Evolutionary conservation across 2,329 filamentous ascomycete species (phyloP).

Genomic region (Monosporascus sp.): DNA sequence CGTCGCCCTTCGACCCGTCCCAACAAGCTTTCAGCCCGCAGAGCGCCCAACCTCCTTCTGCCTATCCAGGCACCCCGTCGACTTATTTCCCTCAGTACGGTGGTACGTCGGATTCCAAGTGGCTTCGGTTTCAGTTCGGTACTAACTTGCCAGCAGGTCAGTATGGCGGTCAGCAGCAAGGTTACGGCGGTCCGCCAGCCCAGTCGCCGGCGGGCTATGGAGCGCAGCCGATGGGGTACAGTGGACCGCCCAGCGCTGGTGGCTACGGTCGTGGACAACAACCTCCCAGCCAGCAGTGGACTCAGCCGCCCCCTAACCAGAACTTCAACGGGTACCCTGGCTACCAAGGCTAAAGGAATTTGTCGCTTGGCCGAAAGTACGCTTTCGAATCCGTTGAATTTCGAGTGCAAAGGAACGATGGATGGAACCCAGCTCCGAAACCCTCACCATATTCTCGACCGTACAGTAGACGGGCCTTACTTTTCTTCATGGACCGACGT

Average conservation of each 20-base stretch:
- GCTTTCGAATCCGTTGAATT: slow-evolving; percentile 3
- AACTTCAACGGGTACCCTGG: slow-evolving; percentile 58
- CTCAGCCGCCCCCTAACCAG: slow-evolving; percentile 46
- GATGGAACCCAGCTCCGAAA: not conserved
- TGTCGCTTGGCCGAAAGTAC: slow-evolving; percentile 3
- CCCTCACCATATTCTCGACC: not conserved
- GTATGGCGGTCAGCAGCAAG: slow-evolving; percentile 62
- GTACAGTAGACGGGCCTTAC: not conserved
- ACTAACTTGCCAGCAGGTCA: slow-evolving; percentile 36
- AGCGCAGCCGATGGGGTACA: slow-evolving; percentile 67
- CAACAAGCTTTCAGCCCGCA: slow-evolving; percentile 66
- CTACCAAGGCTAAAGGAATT: slow-evolving; percentile 50
- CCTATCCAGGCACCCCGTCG: slow-evolving; percentile 72
- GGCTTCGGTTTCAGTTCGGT: slow-evolving; percentile 49
- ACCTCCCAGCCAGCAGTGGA: slow-evolving; percentile 52
- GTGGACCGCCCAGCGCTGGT: slow-evolving; percentile 68
- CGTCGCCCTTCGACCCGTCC: slow-evolving; percentile 69
- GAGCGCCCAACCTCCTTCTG: slow-evolving; percentile 62
- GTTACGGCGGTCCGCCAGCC: slow-evolving; percentile 57
- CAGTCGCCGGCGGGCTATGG: slow-evolving; percentile 59
- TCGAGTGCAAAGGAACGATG: slow-evolving; percentile 3
- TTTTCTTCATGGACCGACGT: not conserved
- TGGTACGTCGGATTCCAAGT: slow-evolving; percentile 50
- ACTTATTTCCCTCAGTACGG: slow-evolving; percentile 92
- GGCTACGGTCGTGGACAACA: slow-evolving; percentile 76